Conservation (phyloP, 805 yeast genomes). For the Metschnikowia cubensis region DNA sequence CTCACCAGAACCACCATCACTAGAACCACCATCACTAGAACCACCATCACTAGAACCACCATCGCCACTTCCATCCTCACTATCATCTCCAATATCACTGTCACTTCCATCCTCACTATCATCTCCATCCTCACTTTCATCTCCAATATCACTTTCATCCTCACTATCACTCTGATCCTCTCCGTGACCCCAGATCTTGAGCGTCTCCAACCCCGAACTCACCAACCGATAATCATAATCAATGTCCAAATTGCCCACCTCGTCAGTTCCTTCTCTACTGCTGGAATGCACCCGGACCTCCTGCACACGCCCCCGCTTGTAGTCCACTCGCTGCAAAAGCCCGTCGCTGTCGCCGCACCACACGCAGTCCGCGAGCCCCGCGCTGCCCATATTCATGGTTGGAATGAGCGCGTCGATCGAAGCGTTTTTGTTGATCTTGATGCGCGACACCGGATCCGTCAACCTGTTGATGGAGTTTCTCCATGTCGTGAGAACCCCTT, state of each 20-base stretch:
- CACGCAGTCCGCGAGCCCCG: slow-evolving; percentile 43
- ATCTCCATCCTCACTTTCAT: slow-evolving; percentile 4
- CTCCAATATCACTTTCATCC: slow-evolving; percentile 22
- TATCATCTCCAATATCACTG: not conserved
- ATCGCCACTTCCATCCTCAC: slow-evolving; percentile 17
- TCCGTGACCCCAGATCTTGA: slow-evolving; percentile 61
- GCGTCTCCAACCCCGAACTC: slow-evolving; percentile 77
- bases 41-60: slow-evolving; percentile 8
- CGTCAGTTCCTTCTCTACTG: slow-evolving; percentile 51
- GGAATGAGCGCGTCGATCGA: slow-evolving; percentile 70
- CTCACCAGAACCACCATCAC: not conserved
- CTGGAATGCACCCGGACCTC: slow-evolving; percentile 65
- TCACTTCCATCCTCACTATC: slow-evolving; percentile 4
- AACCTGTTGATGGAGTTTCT: slow-evolving; percentile 62
- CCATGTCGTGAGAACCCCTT: slow-evolving; percentile 88
- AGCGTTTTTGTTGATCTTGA: slow-evolving; percentile 63
- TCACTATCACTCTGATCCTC: slow-evolving; percentile 14
- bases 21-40: not conserved
- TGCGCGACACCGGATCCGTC: slow-evolving; percentile 74
- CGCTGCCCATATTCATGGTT: slow-evolving; percentile 50
- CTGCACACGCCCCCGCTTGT: slow-evolving; percentile 56
- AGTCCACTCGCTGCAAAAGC: slow-evolving; percentile 60
- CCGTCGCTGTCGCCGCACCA: slow-evolving; percentile 87
- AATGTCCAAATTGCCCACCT: slow-evolving; percentile 69
- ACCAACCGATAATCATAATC: slow-evolving; percentile 78